Base-by-base conservation (phyloP, 2,329 filamentous ascomycete genomes). In the Penicillium paneum region DNA sequence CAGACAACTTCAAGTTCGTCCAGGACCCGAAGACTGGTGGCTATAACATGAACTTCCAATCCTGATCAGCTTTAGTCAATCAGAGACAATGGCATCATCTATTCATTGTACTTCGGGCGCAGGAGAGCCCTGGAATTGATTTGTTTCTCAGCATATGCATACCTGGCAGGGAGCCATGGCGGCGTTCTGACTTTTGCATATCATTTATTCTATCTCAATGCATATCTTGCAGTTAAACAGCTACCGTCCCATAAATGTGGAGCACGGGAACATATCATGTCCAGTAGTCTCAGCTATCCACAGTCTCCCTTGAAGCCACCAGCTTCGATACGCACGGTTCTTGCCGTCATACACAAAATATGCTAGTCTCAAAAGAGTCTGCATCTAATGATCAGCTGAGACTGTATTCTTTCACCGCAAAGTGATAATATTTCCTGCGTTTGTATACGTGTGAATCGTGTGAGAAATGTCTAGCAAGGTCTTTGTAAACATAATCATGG, bases 1-100 rank as follows among this genome's bases (percentile, higher is more conserved):
- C 94, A 11, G 87, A 96, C 42, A 96, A 95, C 71, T 97, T 99
- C 69, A 86, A 96, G 60, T 95, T 97, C 81, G 85, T 88, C 28
- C 90, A 97, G 74, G 93, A 97, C 67, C 89, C 93, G 65, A 88
- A 87, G 59, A 89, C 87, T 1, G 94, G 94, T 1, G 92, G 91
- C 0, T 97, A 97, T 74, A 96, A 89, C 73, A 89, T 99, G 87
- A 93, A 92, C 63, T 96, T 97, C 55, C 73, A 77, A 45, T 72
- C 67, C 11, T 70, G 54, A 68, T 36, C 8, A 15, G 11, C 15
- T n/a, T n/a, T 34, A 15, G n/a, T 5, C 10, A 17, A 10, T 8
- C 24, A 21, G 12, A 28, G 11, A 34, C 4, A 15, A 49, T 49
- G 1, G 3, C 2, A 8, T 17, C 10, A 8, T 26, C 11, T n/a